phyloP scores from a whole-genome alignment of 2,329 filamentous ascomycete genomes.

The Trichoderma koningii region DNA sequence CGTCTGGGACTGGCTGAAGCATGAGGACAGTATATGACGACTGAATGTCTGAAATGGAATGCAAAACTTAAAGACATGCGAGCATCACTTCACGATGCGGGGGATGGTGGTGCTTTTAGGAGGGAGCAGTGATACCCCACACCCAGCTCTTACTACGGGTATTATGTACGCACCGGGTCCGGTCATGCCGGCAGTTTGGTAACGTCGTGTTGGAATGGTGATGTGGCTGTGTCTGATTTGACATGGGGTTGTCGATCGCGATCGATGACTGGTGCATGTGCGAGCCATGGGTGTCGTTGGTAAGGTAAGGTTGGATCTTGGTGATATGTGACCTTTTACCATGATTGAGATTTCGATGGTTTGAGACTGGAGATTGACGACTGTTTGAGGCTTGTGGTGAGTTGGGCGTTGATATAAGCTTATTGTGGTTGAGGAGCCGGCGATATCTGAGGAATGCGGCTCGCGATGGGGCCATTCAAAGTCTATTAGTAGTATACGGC shows the following conservation, averaged over 20 bases:
- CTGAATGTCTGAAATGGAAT: not conserved
- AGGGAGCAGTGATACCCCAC: not conserved
- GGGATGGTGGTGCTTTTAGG: constrained; percentile 1
- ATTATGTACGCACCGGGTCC: not conserved
- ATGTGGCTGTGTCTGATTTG: constrained; percentile 4
- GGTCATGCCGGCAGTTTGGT: not conserved
- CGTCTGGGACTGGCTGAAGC: too few species aligned
- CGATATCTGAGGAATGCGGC: too few species aligned
- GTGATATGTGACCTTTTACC: too few species aligned
- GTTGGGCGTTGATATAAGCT: too few species aligned
- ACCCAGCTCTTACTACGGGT: not conserved
- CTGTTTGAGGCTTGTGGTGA: too few species aligned
- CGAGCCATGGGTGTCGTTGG: not conserved
- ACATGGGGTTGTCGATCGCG: constrained; percentile 6
- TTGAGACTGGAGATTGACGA: too few species aligned
- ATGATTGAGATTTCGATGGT: too few species aligned
- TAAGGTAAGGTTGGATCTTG: too few species aligned
- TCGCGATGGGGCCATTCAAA: too few species aligned
- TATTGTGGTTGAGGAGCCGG: too few species aligned
- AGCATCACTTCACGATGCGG: constrained; percentile 2
- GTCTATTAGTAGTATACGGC: too few species aligned
- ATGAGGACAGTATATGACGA: not conserved
- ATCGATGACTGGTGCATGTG: not conserved
- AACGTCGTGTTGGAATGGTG: not conserved
- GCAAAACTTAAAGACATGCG: not conserved